These are phyloP conservation scores for Cercospora janseana DNA, from an alignment of 2,329 filamentous ascomycete genomes.

Conservation along the genomic window DNA sequence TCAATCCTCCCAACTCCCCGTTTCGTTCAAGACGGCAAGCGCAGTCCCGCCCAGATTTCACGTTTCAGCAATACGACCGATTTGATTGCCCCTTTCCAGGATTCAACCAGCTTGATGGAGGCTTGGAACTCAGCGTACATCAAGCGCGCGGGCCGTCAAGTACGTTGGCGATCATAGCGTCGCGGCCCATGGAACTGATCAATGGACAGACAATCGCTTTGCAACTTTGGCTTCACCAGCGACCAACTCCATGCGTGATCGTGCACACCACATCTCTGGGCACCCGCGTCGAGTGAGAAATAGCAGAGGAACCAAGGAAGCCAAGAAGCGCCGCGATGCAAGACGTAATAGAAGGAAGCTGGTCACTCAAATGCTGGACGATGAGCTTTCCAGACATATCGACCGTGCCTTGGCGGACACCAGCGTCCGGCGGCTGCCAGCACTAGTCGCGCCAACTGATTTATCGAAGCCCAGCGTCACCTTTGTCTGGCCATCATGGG, in stretches of 20 bases:
- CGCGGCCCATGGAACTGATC: conserved; percentile 5
- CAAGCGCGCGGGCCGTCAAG: conserved; percentile 24
- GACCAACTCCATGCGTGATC: conserved; percentile 19
- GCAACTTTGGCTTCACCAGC: conserved; percentile 24
- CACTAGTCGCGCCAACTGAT: conserved; percentile 7
- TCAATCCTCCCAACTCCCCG: conserved; percentile 7
- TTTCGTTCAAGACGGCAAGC: conserved; percentile 20
- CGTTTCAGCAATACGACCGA: conserved; percentile 13
- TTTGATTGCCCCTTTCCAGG: conserved; percentile 18
- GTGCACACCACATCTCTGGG: conserved; percentile 16
- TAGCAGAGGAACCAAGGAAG: conserved; percentile 33
- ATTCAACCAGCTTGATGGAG: conserved; percentile 10
- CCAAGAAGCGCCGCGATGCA: conserved; percentile 34
- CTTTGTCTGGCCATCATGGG: conserved; percentile 3
- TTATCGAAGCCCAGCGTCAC: conserved; percentile 6
- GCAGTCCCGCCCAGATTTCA: conserved; percentile 9
- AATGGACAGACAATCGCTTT: conserved; percentile 32
- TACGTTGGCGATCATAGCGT: conserved; percentile 14
- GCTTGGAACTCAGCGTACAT: conserved; percentile 34
- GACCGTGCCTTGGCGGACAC: conserved; percentile 30
- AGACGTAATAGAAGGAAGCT: conserved; percentile 31
- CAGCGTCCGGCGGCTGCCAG: conserved; percentile 3
- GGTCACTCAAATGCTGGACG: conserved; percentile 32
- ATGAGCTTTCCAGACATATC: conserved; percentile 33
- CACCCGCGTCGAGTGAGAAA: conserved; percentile 30